Evolutionary conservation across 176 grass and related monocot genomes (phyloP), one percentile per base, ranked within the genome.

Genomic region (Eragrostis curvula): DNA sequence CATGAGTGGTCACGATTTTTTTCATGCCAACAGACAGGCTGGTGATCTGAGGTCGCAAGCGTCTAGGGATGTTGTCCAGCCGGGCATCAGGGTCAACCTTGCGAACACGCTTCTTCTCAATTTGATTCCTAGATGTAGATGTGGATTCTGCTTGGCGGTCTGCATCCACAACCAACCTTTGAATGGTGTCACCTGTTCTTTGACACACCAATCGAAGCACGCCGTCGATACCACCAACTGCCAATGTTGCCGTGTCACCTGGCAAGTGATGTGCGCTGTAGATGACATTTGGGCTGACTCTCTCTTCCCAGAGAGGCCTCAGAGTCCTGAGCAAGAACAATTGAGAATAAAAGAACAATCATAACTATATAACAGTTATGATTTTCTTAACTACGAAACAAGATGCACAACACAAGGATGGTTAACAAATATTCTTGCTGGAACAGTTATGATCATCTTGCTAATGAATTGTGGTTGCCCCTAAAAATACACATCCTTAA

Each of bases 201-300:
- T 95, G 92, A 60, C 86, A 82, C 71, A 98, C 64, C 45, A 98
- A 75, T 27, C 90, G 96, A 66, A 98, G 92, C 21, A 98, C 83
- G 12, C 96, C 92, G 12, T 95, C 96, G 1, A 98, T 86, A 47
- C 96, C 92, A 41, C 96, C 92, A 59, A 91, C 52, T 20, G 72
- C 96, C 63, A 98, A 79, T 0, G 42, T 87, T 12, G 87, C 78
- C 12, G 39, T 86, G 63, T 95, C 96, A 53, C 79, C 90, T 1
- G 73, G 66, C 72, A 98, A 71, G 77, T 98, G 96, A 69, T 95
- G 81, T 24, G 41, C 39, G 4, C 81, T 84, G 65, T 98, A 98
- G 61, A 98, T 86, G 73, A 98, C 96, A 63, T 95, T 98, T 53
- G 96, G 92, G 80, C 96, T 98, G 46, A 91, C 88, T 77, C 96